phyloP scores from a whole-genome alignment of 345 rosid genomes.

The Chamaenerion angustifolium region DNA sequence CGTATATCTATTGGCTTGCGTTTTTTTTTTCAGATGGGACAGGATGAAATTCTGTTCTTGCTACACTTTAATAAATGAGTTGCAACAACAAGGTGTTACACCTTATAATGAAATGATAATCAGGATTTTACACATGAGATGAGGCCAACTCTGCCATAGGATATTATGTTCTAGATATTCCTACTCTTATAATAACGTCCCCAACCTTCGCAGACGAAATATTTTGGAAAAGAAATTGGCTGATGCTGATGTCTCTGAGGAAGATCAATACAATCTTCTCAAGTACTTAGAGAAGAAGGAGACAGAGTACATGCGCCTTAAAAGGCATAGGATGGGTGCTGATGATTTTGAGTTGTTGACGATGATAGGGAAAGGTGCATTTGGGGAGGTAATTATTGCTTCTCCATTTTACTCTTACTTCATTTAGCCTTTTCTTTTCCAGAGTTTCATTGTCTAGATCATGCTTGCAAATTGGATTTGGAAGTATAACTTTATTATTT shows the following conservation, averaged over 20 bases:
- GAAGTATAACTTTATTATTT: no score
- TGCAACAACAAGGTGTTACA: not conserved
- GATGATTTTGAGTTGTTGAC: constrained; percentile 60
- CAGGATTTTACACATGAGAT: not conserved
- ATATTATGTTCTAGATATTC: not conserved
- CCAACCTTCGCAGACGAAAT: constrained; percentile 32
- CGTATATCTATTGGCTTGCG: no score
- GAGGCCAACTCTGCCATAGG: no score
- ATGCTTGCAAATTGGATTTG: no score
- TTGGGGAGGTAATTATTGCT: constrained; percentile 11
- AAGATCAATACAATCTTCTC: constrained; percentile 82
- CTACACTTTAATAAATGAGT: not conserved
- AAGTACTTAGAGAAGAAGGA: constrained; percentile 91
- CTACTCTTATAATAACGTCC: not conserved
- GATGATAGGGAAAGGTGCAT: constrained; percentile 20
- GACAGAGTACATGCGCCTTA: constrained; percentile 95
- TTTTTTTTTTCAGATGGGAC: no score
- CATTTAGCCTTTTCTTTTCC: not conserved
- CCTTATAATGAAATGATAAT: not conserved
- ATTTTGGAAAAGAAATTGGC: constrained; percentile 77
- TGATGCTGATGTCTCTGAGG: constrained; percentile 93
- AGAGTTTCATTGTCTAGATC: not conserved
- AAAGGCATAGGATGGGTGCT: constrained; percentile 86
- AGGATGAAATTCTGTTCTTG: no score
- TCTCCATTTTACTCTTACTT: not conserved